phyloP scores from a whole-genome alignment of 805 yeast genomes.

The Kuraishia hungarica region DNA sequence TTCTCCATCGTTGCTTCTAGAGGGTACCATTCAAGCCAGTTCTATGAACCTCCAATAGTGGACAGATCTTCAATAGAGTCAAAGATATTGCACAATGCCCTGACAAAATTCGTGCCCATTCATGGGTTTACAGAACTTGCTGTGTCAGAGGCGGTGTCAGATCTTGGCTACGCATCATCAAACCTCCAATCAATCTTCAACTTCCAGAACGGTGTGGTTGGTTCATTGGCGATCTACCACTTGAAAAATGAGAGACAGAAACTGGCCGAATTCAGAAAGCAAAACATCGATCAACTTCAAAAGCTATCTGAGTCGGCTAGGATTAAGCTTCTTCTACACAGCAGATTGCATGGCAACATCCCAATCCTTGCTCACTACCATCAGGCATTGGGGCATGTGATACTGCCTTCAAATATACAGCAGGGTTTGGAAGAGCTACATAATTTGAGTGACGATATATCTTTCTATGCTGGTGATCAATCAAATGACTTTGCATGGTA shows the following conservation, averaged over 20 bases:
- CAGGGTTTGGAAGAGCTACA: slow-evolving; percentile 60
- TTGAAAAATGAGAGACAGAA: slow-evolving; percentile 32
- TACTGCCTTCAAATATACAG: slow-evolving; percentile 54
- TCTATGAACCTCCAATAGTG: slow-evolving; percentile 26
- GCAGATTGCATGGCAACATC: slow-evolving; percentile 42
- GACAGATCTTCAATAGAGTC: slow-evolving; percentile 27
- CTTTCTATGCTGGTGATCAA: slow-evolving; percentile 69
- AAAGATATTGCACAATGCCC: slow-evolving; percentile 23
- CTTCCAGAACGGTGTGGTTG: slow-evolving; percentile 21
- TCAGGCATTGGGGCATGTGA: slow-evolving; percentile 50
- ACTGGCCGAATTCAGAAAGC: slow-evolving; percentile 15
- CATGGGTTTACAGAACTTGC: slow-evolving; percentile 35
- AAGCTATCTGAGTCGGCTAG: slow-evolving; percentile 13
- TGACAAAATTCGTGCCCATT: slow-evolving; percentile 28
- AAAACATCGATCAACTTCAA: slow-evolving; percentile 15
- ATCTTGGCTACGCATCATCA: slow-evolving; percentile 23
- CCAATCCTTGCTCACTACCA: slow-evolving; percentile 36
- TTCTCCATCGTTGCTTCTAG: slow-evolving; percentile 21
- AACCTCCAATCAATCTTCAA: slow-evolving; percentile 12
- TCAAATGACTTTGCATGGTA: slow-evolving; percentile 90
- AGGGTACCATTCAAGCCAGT: slow-evolving; percentile 28
- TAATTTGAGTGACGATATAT: slow-evolving; percentile 73
- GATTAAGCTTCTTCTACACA: slow-evolving; percentile 24
- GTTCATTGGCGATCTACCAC: slow-evolving; percentile 37
- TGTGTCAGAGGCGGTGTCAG: slow-evolving; percentile 33